These are phyloP conservation scores for Penicillium odoratum DNA, from an alignment of 495 filamentous ascomycete species.

Conservation along the genomic window DNA sequence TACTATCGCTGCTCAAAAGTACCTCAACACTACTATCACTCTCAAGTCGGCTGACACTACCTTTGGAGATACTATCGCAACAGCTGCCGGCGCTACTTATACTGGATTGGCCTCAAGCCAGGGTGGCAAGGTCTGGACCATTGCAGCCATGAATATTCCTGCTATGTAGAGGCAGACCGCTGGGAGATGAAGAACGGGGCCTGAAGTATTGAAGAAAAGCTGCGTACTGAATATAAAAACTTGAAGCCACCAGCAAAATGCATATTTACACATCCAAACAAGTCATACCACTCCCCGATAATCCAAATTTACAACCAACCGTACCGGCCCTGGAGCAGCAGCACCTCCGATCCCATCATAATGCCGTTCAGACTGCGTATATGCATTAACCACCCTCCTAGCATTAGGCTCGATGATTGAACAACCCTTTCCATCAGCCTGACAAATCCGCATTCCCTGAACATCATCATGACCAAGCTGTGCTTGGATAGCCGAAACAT, in stretches of 20 bases:
- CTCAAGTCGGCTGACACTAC: slow-evolving; percentile 32
- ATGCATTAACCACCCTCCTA: slow-evolving; percentile 33
- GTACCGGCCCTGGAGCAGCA: slow-evolving; percentile 30
- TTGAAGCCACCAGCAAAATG: neutral
- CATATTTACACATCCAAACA: neutral
- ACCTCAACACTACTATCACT: slow-evolving; percentile 37
- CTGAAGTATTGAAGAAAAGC: neutral
- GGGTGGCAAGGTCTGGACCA: slow-evolving; percentile 38
- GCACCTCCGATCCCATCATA: slow-evolving; percentile 40
- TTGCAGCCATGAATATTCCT: slow-evolving; percentile 32
- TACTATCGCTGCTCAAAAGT: slow-evolving; percentile 34
- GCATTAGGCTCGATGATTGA: slow-evolving; percentile 36
- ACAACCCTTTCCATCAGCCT: slow-evolving; percentile 29
- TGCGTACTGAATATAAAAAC: neutral
- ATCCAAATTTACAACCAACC: slow-evolving; percentile 32
- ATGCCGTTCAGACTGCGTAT: slow-evolving; percentile 28
- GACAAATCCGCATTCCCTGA: slow-evolving; percentile 41
- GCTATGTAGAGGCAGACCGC: slow-evolving; percentile 22
- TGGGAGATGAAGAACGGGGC: too few species aligned
- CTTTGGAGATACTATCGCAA: slow-evolving; percentile 37
- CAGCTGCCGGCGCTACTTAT: slow-evolving; percentile 28
- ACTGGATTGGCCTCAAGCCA: slow-evolving; percentile 30
- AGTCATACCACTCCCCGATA: slow-evolving; percentile 26
- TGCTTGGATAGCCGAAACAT: slow-evolving; percentile 49
- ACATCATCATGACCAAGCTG: slow-evolving; percentile 34